Conservation (phyloP, 306 rosid species). For the Boehmeria nivea region DNA sequence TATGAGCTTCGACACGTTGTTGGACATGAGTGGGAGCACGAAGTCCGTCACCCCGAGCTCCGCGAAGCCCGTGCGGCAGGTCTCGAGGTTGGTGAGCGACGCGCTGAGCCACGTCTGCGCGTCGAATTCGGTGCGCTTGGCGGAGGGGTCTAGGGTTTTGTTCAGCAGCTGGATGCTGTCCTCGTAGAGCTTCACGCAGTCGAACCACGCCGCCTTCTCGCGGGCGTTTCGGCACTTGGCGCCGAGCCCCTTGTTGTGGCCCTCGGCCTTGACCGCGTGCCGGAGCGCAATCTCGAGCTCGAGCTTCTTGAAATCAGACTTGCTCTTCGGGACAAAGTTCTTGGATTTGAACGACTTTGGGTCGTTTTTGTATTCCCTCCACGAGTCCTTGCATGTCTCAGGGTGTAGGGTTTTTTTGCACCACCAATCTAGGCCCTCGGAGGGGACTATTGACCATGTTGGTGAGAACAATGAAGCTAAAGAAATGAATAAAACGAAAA, state of each 20-base stretch:
- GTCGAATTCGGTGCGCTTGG: conserved; percentile 15
- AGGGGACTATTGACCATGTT: conserved; percentile 10
- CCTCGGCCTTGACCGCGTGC: conserved; percentile 29
- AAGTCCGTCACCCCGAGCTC: conserved; percentile 44
- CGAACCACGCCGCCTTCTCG: conserved; percentile 48
- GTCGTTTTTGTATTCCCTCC: not conserved
- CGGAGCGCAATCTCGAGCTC: conserved; percentile 27
- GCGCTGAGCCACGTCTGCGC: too few species aligned
- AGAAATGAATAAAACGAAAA: conserved; percentile 7
- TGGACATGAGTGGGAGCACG: conserved; percentile 35
- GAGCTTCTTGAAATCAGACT: conserved; percentile 36
- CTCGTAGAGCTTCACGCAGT: conserved; percentile 43
- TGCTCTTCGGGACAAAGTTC: not conserved
- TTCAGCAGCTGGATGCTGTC: conserved; percentile 42
- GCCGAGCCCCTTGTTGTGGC: conserved; percentile 32
- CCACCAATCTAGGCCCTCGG: conserved; percentile 33
- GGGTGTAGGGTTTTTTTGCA: conserved; percentile 54
- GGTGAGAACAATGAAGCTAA: conserved; percentile 23
- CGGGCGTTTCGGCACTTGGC: conserved; percentile 25
- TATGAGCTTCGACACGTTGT: conserved; percentile 44
- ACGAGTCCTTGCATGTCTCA: conserved; percentile 35
- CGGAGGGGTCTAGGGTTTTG: conserved; percentile 33
- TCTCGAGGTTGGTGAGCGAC: too few species aligned
- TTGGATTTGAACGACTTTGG: conserved; percentile 1
- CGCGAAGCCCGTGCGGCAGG: conserved; percentile 30